phyloP scores from a whole-genome alignment of 768 basidiomycete species.

The Kwoniella sp. region DNA sequence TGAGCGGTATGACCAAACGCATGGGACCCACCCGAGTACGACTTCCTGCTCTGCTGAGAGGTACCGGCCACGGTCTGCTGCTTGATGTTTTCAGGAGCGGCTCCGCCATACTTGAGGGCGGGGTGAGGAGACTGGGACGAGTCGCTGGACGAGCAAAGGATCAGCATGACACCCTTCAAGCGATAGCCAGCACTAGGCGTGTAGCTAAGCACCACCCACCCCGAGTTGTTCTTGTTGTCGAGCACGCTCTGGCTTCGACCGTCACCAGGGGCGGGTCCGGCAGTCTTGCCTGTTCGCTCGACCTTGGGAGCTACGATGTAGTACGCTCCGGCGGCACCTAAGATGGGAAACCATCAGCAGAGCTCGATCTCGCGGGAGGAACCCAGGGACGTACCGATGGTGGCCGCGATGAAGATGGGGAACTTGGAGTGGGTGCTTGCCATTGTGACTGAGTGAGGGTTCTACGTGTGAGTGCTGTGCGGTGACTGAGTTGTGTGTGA shows the following conservation, averaged over 20 bases:
- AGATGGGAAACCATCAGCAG: neutral
- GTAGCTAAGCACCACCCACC: slow-evolving; percentile 17
- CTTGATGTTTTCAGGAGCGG: slow-evolving; percentile 20
- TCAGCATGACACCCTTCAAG: neutral
- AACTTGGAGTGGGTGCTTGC: slow-evolving; percentile 11
- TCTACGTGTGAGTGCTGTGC: no score
- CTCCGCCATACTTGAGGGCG: slow-evolving; percentile 36
- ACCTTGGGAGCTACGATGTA: slow-evolving; percentile 44
- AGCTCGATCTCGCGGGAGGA: neutral
- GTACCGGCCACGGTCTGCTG: slow-evolving; percentile 42
- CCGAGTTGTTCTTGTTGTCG: slow-evolving; percentile 25
- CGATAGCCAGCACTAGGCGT: neutral
- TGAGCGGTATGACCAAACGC: no score
- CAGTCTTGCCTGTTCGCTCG: slow-evolving; percentile 31
- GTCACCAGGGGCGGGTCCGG: slow-evolving; percentile 12
- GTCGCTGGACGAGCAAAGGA: neutral
- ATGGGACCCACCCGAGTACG: slow-evolving; percentile 32
- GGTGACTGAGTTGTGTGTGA: no score
- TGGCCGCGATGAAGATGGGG: slow-evolving; percentile 13
- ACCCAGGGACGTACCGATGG: slow-evolving; percentile 3
- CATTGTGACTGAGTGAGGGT: no score
- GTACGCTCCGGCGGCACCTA: slow-evolving; percentile 41
- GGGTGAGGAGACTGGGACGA: slow-evolving; percentile 26
- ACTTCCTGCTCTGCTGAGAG: slow-evolving; percentile 16
- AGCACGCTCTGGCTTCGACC: slow-evolving; percentile 35